Percentiles rank a stretch among this genome's conserved stretches.
Evolutionary conservation across 331 rosid genomes (phyloP).

Genomic region (Phaseolus coccineus): DNA sequence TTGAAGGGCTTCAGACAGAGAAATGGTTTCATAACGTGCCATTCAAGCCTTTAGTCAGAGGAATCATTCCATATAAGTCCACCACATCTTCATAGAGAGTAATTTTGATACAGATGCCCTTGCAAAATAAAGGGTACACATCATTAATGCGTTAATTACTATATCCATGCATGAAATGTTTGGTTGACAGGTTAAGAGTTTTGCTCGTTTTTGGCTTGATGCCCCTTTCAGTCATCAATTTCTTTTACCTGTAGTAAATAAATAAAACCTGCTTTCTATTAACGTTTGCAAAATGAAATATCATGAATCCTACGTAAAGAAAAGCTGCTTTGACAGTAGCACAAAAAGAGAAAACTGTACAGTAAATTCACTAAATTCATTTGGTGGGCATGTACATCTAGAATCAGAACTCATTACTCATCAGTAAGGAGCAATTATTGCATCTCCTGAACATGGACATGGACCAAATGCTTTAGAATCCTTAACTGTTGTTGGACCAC

Average conservation of each 20-base stretch:
- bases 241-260: background rate
- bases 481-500: slow-evolving; percentile 43
- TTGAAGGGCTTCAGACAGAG: background rate
- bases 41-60: background rate
- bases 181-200: background rate
- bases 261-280: background rate
- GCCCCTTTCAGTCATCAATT: background rate
- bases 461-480: slow-evolving; percentile 45
- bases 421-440: slow-evolving; percentile 35
- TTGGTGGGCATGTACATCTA: slow-evolving; percentile 22
- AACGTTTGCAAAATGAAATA: background rate
- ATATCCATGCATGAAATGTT: background rate
- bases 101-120: background rate
- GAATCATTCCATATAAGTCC: background rate
- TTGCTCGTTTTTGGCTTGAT: background rate
- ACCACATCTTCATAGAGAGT: background rate
- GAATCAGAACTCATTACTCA: slow-evolving; percentile 19
- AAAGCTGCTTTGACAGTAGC: background rate
- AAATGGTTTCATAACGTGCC: background rate
- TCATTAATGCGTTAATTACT: background rate
- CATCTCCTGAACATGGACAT: slow-evolving; percentile 42
- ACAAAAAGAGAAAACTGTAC: background rate
- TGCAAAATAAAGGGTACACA: background rate
- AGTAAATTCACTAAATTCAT: slow-evolving; percentile 22
- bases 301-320: background rate